phyloP scores from a whole-genome alignment of 208 protist genomes.

The Trypanosomatidae sp. region DNA sequence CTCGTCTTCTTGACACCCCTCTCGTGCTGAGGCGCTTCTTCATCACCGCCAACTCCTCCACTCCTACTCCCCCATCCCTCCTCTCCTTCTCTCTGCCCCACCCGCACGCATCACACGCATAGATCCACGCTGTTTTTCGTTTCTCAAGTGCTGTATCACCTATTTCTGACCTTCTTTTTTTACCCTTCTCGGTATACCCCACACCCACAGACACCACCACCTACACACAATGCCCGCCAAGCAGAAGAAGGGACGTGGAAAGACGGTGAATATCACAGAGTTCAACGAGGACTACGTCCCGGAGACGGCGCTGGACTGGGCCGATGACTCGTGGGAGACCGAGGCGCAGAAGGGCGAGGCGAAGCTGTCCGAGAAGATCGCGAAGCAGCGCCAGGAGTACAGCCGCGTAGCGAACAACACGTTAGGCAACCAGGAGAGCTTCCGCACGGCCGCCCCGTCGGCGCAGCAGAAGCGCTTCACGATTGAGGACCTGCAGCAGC shows the following conservation, averaged over 20 bases:
- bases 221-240: conserved; percentile 53
- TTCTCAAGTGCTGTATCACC: too few species aligned
- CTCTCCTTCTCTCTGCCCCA: too few species aligned
- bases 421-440: conserved; percentile 57
- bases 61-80: too few species aligned
- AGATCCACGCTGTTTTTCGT: too few species aligned
- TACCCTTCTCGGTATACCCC: too few species aligned
- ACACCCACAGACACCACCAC: conserved; percentile 6
- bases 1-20: too few species aligned
- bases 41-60: too few species aligned
- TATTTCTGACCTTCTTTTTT: too few species aligned
- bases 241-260: conserved; percentile 72
- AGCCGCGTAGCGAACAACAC: conserved; percentile 66
- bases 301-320: conserved; percentile 79
- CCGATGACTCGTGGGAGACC: too few species aligned
- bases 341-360: too few species aligned
- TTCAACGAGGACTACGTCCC: conserved; percentile 83
- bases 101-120: too few species aligned
- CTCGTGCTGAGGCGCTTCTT: too few species aligned
- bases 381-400: conserved; percentile 52
- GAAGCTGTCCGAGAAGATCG: conserved; percentile 58
- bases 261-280: conserved; percentile 84
- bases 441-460: conserved; percentile 42
- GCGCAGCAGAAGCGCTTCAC: conserved; percentile 23
- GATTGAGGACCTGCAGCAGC: conserved; percentile 59